These are phyloP conservation scores for Stephania cephalantha DNA, from an alignment of 164 flowering plant genomes.

Conservation along the genomic window DNA sequence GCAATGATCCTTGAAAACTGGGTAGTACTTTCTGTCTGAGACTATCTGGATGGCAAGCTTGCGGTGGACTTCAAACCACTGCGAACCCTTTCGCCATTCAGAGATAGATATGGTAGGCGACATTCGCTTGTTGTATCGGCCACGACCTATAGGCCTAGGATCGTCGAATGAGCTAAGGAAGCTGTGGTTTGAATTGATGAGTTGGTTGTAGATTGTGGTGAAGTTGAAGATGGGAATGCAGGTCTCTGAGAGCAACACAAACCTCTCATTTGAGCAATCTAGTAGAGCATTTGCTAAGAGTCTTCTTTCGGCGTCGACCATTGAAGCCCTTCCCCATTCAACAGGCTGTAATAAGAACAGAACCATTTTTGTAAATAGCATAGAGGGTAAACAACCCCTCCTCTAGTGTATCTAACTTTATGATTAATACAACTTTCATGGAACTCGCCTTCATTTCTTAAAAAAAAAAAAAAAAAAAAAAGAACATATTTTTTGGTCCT, in stretches of 20 bases:
- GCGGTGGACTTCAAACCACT: constrained; percentile 49
- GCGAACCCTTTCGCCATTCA: constrained; percentile 64
- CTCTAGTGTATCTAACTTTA: too few relatives aligned
- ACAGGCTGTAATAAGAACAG: constrained; percentile 8
- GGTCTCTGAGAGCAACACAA: constrained; percentile 45
- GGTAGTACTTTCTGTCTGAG: constrained; percentile 32
- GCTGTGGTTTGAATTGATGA: constrained; percentile 27
- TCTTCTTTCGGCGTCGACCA: constrained; percentile 53
- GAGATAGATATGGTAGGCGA: constrained; percentile 25
- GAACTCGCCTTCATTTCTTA: too few relatives aligned
- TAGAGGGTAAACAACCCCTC: too few relatives aligned
- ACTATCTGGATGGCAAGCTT: constrained; percentile 34
- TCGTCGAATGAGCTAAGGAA: constrained; percentile 31
- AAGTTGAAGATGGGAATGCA: constrained; percentile 63
- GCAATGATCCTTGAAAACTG: constrained; percentile 29
- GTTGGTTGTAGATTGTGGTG: constrained; percentile 40
- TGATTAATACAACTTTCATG: too few relatives aligned
- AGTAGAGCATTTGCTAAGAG: constrained; percentile 52
- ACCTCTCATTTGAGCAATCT: constrained; percentile 42
- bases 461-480: too few relatives aligned
- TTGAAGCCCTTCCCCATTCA: constrained; percentile 44
- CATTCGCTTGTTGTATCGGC: constrained; percentile 46
- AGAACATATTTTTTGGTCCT: too few relatives aligned
- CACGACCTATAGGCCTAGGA: constrained; percentile 40
- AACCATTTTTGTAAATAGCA: not conserved